Evolutionary conservation across 2,329 filamentous ascomycete species (phyloP), one percentile per base, ranked within the genome.

Genomic region (Elsinoe batatas): DNA sequence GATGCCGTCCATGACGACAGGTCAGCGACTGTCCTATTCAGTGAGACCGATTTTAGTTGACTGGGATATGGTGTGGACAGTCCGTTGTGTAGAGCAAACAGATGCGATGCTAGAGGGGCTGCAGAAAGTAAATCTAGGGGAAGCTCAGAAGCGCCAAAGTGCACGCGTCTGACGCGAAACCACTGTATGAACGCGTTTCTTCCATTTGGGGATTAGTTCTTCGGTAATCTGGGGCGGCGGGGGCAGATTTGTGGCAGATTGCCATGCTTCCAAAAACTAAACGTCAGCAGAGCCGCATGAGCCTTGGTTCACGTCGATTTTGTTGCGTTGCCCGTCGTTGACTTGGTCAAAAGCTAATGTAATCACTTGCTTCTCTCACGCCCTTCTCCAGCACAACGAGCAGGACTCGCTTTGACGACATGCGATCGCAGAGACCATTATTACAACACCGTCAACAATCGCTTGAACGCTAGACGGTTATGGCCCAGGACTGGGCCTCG

Each of bases 1-100:
- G 63, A 82, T 75, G 58, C 77, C 79, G 63, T 90, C 86, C 87
- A 93, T 90, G 58, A 15, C 61, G 53, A 30, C 10, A 10, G 26
- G 7, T 46, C 17, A 20, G 17, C 17, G 12, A n/a, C 5, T 7
- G 17, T 46, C 10, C 42, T 46, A 8, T 30, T 8, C 4, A 30
- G 26, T 5, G 26, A 30, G 5, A 8, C 8, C 8, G 4, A 30
- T 30, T 5, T 8, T 8, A 2, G 4, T 30, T 8, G 5, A 7
- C 26, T 8, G 26, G 7, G 7, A 7, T 7, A 7, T 30, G 26
- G 2, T 30, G 26, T 8, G 26, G 26, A 2, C 26, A 5, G 4
- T 3, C 8, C 7, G 26, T 30, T 30, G 26, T 8, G 26, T 30
- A 7, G 7, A 30, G 46, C 15, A 5, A 18, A 35, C 33, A 15